A percentile compares a stretch with the other conserved stretches of the same genome.
phyloP scores from a whole-genome alignment of 768 basidiomycete genomes.

The Trametes coccinea region DNA sequence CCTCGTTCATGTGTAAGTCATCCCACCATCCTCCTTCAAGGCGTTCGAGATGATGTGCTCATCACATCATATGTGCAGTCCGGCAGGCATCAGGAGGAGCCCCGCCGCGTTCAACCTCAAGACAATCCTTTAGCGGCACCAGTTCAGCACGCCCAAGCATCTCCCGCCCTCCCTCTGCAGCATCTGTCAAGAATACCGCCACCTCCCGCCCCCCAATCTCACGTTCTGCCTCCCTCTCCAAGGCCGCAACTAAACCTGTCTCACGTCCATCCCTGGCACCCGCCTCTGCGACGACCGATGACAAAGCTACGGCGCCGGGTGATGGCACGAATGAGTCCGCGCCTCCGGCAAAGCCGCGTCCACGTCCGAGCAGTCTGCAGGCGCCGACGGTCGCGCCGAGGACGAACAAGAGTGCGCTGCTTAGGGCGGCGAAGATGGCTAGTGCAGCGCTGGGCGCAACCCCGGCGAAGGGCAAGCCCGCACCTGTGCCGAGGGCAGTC shows the following conservation, averaged over 20 bases:
- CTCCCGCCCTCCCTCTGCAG: slow-evolving; percentile 28
- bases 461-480: slow-evolving; percentile 16
- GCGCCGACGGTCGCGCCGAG: slow-evolving; percentile 67
- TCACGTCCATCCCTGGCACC: slow-evolving; percentile 10
- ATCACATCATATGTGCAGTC: slow-evolving; percentile 37
- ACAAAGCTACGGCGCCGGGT: background rate
- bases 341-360: slow-evolving; percentile 36
- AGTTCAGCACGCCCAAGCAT: slow-evolving; percentile 21
- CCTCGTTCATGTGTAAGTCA: slow-evolving; percentile 69
- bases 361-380: slow-evolving; percentile 58
- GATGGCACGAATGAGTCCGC: slow-evolving; percentile 22
- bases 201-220: slow-evolving; percentile 6
- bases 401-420: slow-evolving; percentile 70
- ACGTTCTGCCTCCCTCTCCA: slow-evolving; percentile 11
- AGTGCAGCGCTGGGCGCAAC: slow-evolving; percentile 12
- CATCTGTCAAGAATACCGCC: slow-evolving; percentile 6
- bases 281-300: background rate
- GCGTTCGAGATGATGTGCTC: background rate
- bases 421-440: slow-evolving; percentile 71
- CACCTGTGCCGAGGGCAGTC: slow-evolving; percentile 17
- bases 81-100: slow-evolving; percentile 39
- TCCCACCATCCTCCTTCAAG: slow-evolving; percentile 4
- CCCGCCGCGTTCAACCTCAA: slow-evolving; percentile 45
- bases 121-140: slow-evolving; percentile 33
- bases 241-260: background rate